Evolutionary conservation across 306 rosid species (phyloP).

Genomic region (Sophora flavescens): DNA sequence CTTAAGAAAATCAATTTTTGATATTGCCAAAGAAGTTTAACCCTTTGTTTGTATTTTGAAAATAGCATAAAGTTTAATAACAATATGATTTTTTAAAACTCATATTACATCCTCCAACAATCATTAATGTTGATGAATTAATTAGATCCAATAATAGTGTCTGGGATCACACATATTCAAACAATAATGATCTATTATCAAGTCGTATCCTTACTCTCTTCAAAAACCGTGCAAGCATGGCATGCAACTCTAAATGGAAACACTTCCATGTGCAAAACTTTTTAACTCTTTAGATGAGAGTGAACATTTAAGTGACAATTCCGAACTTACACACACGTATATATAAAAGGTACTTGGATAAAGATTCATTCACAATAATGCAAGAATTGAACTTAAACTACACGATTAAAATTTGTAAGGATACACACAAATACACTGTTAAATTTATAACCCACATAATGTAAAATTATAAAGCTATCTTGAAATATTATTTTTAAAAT

Average conservation of each 20-base stretch:
- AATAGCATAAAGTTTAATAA: not conserved
- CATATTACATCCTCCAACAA: not conserved
- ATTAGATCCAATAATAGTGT: not conserved
- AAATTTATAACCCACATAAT: not conserved
- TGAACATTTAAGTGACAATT: not conserved
- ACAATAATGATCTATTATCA: not conserved
- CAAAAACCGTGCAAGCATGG: not conserved
- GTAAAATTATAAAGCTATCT: not conserved
- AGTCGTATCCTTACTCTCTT: not conserved
- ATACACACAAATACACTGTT: too few species aligned
- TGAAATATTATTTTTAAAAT: not conserved
- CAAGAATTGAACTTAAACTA: not conserved
- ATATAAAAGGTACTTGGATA: not conserved
- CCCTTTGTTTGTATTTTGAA: not conserved
- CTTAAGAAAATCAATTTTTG: not conserved
- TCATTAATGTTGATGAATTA: conserved; percentile 6
- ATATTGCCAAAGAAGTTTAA: not conserved
- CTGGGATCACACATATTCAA: not conserved
- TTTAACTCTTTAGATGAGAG: not conserved
- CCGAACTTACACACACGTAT: not conserved
- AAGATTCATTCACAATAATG: not conserved
- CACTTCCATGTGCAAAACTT: not conserved
- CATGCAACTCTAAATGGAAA: not conserved
- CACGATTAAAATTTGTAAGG: too few species aligned
- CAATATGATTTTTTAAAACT: not conserved